Base-by-base conservation (phyloP, 257 asterid species). In the Lithospermum erythrorhizon region DNA sequence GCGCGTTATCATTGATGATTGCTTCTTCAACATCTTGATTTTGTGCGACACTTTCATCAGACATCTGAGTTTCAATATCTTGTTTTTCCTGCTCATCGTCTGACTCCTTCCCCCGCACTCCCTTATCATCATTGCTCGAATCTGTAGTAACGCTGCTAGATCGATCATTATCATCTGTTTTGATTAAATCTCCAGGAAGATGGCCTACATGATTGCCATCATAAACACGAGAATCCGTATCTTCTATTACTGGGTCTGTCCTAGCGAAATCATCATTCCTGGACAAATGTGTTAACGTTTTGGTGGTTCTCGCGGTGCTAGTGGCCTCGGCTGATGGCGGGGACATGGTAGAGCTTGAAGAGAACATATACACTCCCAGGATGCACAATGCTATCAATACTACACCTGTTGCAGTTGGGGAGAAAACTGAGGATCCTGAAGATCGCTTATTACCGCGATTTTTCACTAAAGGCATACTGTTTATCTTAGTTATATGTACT, bases 351-450 rank as follows among this genome's bases (percentile, higher is more conserved):
- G 87, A 35, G 45, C 68, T 76, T 6, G 95, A 78, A 49, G 87
- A 65, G 0, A 91, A 78, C 6, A 84, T 75, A 89, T 95, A 91
- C 61, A 85, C 51, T 10, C 85, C 84, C 4, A 87, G 53, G 0
- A 78, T 70, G 32, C 94, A 87, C 13, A 87, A 56, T 1, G 85
- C 78, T 20, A 84, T 74, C 19, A 86, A 75, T 64, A 79, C 64
- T 5, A 81, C 32, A 2, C 83, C 80, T 9, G 84, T 81, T 29
- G 75, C 56, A 2, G 94, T 79, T 29, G 95, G 75, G 18, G 94
- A 79, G 51, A 61, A 74, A 53, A 86, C 49, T 41, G 49, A 59
- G 6, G 75, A 61, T 37, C 74, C 67, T 0, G 97, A 64, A 3
- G 93, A 48, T 68, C 96, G 65, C 72, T 80, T 86, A 3, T 25